Evolutionary conservation across 768 basidiomycete genomes (phyloP), one percentile per base, ranked within the genome.

Genomic region (Collybia sp.): DNA sequence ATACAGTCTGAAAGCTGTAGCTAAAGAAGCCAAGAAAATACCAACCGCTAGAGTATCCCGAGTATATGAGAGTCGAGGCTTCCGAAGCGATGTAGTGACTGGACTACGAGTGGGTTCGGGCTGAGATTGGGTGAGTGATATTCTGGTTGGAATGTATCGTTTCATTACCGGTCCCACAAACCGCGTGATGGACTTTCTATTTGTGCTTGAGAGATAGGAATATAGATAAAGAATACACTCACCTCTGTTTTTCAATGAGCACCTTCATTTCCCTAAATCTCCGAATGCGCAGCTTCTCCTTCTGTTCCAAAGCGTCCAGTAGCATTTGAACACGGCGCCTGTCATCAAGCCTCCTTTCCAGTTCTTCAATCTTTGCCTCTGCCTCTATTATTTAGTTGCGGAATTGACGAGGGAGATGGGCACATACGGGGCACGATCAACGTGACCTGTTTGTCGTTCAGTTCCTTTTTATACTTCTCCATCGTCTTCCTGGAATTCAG

Each of bases 31-130:
- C 15, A 43, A 25, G 20, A 12, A 32, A 16, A 31, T 10, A 54
- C 62, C 48, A 49, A 62, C 66, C 1, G 59, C 59, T 19, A 62
- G 51, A 9, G 55, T 47, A 43, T 57, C 53, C 34, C 35, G 55
- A 42, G 47, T 63, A 12, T 46, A 25, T 1, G 15, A 35, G 44
- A 33, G 43, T 20, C 25, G 15, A 18, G 8, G 12, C 20, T 35
- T 37, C 36, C 19, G 47, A 11, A 15, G 18, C 25, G 17, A 30
- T n/a, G n/a, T 34, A 37, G 13, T 10, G 13, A 37, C 13, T 37
- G 13, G 35, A 37, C 13, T 3, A 37, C 35, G 35, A 25, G 25
- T 25, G 25, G 25, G 25, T 25, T 25, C 25, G 8, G 25, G 25
- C 25, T 25, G 8, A 8, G 25, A 25, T 8, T 8, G 8, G 25